Evolutionary conservation across 192 early-diverging fungal species (phyloP).

Genomic region (Helicostylum pulchrum): DNA sequence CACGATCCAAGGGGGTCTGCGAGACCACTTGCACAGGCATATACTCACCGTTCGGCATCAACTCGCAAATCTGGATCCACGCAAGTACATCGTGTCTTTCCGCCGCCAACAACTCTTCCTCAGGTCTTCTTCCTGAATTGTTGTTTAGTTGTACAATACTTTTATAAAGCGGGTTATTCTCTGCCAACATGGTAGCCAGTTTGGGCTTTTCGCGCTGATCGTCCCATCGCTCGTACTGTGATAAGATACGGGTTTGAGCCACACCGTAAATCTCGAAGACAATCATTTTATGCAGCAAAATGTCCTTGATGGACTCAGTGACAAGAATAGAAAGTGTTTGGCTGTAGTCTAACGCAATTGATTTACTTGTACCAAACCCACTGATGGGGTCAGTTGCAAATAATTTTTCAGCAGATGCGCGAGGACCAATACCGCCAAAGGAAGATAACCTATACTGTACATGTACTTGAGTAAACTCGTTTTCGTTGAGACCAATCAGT

Average conservation of each 20-base stretch:
- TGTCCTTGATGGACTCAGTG: conserved; percentile 16
- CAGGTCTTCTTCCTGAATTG: conserved; percentile 22
- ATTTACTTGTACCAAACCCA: conserved; percentile 43
- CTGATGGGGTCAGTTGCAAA: conserved; percentile 59
- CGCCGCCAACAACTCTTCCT: conserved; percentile 58
- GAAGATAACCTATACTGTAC: conserved; percentile 66
- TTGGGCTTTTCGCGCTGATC: conserved; percentile 38
- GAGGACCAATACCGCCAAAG: conserved; percentile 45
- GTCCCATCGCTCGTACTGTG: conserved; percentile 52
- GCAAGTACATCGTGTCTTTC: conserved; percentile 66
- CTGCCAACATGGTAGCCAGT: conserved; percentile 28
- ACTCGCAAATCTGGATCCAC: conserved; percentile 65
- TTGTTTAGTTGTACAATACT: no score
- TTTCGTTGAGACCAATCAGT: conserved; percentile 55
- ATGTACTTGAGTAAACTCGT: conserved; percentile 64
- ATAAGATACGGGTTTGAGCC: conserved; percentile 37
- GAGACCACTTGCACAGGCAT: conserved; percentile 52
- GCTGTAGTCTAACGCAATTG: conserved; percentile 53
- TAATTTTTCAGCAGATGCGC: conserved; percentile 40
- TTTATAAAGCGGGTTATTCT: neutral
- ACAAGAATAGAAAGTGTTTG: conserved; percentile 47
- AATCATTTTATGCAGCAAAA: conserved; percentile 27
- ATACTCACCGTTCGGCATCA: conserved; percentile 61
- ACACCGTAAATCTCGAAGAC: conserved; percentile 53
- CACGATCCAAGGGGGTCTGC: conserved; percentile 39